Conservation (phyloP, 1,284 basidiomycete species). For the Cutaneotrichosporon mucoides region DNA sequence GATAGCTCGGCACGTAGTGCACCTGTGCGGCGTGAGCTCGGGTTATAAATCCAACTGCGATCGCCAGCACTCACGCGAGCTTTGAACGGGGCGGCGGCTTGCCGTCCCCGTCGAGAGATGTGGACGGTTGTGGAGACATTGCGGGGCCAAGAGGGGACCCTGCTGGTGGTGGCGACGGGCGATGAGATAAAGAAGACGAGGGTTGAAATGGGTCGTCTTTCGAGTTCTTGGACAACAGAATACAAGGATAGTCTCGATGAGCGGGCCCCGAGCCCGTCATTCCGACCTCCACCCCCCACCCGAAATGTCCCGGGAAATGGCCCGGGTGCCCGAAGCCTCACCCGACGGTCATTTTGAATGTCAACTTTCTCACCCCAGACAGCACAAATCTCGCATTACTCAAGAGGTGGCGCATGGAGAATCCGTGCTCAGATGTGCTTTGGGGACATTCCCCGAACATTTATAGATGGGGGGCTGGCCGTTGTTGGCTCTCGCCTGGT, state of each 20-base stretch:
- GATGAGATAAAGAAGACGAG: background rate
- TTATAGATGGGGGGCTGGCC: too few relatives aligned
- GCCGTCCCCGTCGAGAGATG: background rate
- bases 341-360: too few relatives aligned
- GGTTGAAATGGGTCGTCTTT: background rate
- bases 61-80: slow-evolving; percentile 14
- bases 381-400: too few relatives aligned
- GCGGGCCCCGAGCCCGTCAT: too few relatives aligned
- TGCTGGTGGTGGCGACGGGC: background rate
- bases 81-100: slow-evolving; percentile 14
- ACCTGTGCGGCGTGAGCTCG: slow-evolving; percentile 11
- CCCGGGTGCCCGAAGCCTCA: background rate
- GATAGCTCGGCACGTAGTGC: slow-evolving; percentile 28
- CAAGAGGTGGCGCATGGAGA: too few relatives aligned
- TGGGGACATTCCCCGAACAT: too few relatives aligned
- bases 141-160: background rate
- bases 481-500: too few relatives aligned
- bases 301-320: slow-evolving; percentile 2
- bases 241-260: too few relatives aligned
- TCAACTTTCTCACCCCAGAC: too few relatives aligned
- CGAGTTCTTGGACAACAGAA: background rate
- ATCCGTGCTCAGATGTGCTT: too few relatives aligned
- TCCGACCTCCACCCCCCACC: too few relatives aligned
- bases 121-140: background rate
- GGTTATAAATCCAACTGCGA: background rate